Base-by-base conservation (phyloP, 2,329 filamentous ascomycete species). In the Fusarium algeriense region DNA sequence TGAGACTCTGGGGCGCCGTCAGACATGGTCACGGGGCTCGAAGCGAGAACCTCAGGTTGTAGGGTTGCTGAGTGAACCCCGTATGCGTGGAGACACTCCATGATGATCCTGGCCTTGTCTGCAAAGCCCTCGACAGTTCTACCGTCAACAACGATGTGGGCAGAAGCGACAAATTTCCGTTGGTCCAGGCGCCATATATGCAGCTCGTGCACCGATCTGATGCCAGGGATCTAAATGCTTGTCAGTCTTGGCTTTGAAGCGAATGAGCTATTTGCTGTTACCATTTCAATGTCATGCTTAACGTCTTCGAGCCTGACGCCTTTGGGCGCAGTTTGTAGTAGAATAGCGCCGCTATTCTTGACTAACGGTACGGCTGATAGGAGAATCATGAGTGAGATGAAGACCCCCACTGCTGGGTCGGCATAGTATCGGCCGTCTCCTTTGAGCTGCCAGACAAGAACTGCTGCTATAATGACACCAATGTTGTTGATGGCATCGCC, bases 401-500 rank as follows among this genome's bases (percentile, higher is more conserved):
- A 90, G 78, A 92, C 84, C 63, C 90, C 89, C 37, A 91, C 86
- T 6, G 85, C 90, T 0, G 92, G 92, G 76, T 95, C 92, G 8
- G 90, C 91, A 72, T 94, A 94, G 81, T 87, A 93, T 37, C 90
- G 85, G 6, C 79, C 83, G 2, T 87, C 82, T 34, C 86, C 89
- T 34, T 85, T 77, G 1, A 86, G 83, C 61, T 90, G 83, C 92
- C 91, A 93, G 77, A 94, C 91, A 35, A 93, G 84, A 4, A 91
- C 75, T 0, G 90, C 91, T 2, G 91, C 87, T 38, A 91, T 82
- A 52, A 94, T 93, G 64, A 95, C 92, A 13, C 91, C 92, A 14
- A 94, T 79, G 73, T 95, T 95, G 81, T 94, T 94, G 69, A 92
- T 84, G 8, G 91, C 91, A 75, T 95, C 92, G 35, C 91, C 90